phyloP scores from a whole-genome alignment of 164 flowering plant species.

The Chimonanthus salicifolius region DNA sequence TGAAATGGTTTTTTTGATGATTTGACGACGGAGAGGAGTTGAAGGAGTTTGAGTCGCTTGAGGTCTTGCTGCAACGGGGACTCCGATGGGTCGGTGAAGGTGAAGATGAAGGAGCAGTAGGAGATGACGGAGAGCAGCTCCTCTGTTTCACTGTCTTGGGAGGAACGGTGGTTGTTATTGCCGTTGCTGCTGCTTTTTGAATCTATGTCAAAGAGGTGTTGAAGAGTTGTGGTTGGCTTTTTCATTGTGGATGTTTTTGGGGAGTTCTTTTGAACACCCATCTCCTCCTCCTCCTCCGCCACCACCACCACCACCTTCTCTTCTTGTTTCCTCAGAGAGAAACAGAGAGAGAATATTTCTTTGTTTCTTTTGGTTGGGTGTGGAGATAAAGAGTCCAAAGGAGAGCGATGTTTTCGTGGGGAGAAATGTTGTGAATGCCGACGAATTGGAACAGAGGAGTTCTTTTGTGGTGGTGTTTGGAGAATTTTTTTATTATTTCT shows the following conservation, averaged over 20 bases:
- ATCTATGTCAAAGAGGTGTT: constrained; percentile 48
- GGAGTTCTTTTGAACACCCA: constrained; percentile 32
- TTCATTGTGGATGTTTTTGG: constrained; percentile 30
- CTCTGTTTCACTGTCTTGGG: constrained; percentile 29
- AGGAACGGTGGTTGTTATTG: constrained; percentile 1
- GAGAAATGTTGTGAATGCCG: constrained; percentile 17
- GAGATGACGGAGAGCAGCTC: constrained; percentile 45
- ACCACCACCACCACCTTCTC: neutral
- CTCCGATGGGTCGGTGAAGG: constrained; percentile 43
- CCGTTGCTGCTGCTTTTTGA: constrained; percentile 17
- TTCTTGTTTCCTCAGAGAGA: neutral
- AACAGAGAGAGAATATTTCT: constrained; percentile 1
- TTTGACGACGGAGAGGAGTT: constrained; percentile 38
- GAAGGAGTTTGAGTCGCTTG: constrained; percentile 41
- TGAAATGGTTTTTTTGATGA: constrained; percentile 16
- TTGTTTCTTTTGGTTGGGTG: neutral
- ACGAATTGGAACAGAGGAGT: constrained; percentile 6
- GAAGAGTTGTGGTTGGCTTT: constrained; percentile 33
- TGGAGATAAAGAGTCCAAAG: constrained; percentile 3
- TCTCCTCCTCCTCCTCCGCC: constrained; percentile 5
- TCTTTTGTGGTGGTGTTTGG: no score
- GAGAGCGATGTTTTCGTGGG: constrained; percentile 22
- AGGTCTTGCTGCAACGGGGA: constrained; percentile 46
- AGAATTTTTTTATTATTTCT: neutral
- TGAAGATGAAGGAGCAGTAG: constrained; percentile 35